Conservation (phyloP, 2,329 filamentous ascomycete species). For the Fusarium transvaalense region DNA sequence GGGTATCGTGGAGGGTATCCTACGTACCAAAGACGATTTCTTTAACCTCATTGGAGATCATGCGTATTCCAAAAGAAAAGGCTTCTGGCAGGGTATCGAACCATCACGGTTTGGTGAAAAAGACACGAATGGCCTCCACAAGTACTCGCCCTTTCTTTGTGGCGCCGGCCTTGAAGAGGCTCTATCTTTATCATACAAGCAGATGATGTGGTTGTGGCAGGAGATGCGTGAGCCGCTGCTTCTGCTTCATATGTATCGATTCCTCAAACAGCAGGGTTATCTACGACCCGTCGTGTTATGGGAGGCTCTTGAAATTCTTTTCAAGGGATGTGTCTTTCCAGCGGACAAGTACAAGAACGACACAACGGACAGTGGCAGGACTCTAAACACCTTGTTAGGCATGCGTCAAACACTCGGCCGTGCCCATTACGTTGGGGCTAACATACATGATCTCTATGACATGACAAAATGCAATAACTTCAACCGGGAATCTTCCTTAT, state of each 20-base stretch:
- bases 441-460: not conserved
- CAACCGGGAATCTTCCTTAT: not conserved
- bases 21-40: conserved; percentile 12
- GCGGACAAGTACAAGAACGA: too few relatives aligned
- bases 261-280: not conserved
- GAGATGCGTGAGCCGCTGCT: conserved; percentile 54
- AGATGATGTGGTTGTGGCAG: conserved; percentile 56
- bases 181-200: conserved; percentile 55
- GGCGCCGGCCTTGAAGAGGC: conserved; percentile 60
- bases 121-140: conserved; percentile 57
- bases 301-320: conserved; percentile 40
- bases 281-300: conserved; percentile 49
- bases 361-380: too few relatives aligned
- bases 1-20: accelerated
- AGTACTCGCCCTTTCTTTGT: conserved; percentile 63
- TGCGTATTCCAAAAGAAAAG: not conserved
- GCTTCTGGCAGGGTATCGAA: not conserved
- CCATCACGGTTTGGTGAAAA: not conserved
- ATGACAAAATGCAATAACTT: not conserved
- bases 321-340: conserved; percentile 7
- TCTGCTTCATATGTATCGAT: conserved; percentile 52
- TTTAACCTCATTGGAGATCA: conserved; percentile 33
- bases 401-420: too few relatives aligned
- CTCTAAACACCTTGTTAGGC: not conserved
- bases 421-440: too few relatives aligned